These are phyloP conservation scores for Plasmodium sp. DNA, from an alignment of 169 alveolate genomes.

Conservation along the genomic window DNA sequence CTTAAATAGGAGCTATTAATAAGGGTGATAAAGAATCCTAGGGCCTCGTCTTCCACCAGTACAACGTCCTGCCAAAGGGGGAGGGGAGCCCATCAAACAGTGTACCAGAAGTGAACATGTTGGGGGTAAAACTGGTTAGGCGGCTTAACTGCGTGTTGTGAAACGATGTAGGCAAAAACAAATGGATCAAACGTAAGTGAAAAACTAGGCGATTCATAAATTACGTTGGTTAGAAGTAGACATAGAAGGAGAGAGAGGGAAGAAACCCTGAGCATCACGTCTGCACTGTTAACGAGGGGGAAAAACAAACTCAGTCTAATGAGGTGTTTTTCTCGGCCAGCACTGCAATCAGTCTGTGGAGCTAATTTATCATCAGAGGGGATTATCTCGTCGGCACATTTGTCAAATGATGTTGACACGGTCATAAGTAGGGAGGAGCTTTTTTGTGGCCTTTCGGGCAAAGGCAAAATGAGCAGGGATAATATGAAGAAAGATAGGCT, in stretches of 20 bases:
- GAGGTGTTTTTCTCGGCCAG: constrained; percentile 27
- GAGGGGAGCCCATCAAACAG: neutral
- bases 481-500: constrained; percentile 49
- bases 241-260: constrained; percentile 48
- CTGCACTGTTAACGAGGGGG: constrained; percentile 25
- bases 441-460: constrained; percentile 19
- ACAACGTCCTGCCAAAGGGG: constrained; percentile 24
- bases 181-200: neutral
- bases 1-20: constrained; percentile 64
- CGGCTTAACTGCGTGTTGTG: neutral
- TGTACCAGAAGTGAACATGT: neutral
- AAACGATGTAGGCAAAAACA: neutral
- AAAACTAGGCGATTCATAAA: neutral
- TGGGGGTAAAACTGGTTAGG: neutral
- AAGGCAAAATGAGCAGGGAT: constrained; percentile 66
- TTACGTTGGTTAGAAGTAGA: constrained; percentile 62
- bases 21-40: constrained; percentile 34
- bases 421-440: constrained; percentile 25
- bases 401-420: constrained; percentile 58
- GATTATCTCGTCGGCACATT: constrained; percentile 48
- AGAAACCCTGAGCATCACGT: constrained; percentile 27
- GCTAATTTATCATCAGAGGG: neutral
- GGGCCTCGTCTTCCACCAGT: constrained; percentile 35
- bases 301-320: constrained; percentile 40
- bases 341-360: neutral